Evolutionary conservation across 2,329 filamentous ascomycete species (phyloP).

Genomic region (Trichoderma polysporum): DNA sequence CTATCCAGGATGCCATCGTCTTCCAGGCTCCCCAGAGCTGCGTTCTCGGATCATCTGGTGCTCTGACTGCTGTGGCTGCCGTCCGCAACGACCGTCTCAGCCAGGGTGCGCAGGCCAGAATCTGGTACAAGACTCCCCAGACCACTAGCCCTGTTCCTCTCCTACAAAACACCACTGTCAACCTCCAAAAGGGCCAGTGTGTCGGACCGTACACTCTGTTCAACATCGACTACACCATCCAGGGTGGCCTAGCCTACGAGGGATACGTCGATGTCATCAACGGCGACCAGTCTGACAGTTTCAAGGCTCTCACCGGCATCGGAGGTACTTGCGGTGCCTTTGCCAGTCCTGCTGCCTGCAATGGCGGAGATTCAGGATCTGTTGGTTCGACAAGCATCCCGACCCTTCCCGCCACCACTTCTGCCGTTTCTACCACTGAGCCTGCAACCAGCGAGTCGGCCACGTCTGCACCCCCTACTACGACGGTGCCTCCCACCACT

Average conservation of each 20-base stretch:
- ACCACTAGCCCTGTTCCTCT: conserved; percentile 44
- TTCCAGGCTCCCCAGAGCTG: conserved; percentile 59
- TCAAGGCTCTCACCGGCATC: conserved; percentile 48
- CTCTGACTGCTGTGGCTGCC: conserved; percentile 46
- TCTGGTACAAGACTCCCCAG: conserved; percentile 46
- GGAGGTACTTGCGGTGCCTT: conserved; percentile 46
- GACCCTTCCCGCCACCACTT: conserved; percentile 21
- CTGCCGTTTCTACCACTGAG: conserved; percentile 1
- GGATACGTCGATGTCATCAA: conserved; percentile 48
- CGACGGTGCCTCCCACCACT: conserved; percentile 23
- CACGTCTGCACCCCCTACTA: conserved; percentile 13
- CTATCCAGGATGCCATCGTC: conserved; percentile 54
- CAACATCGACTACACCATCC: conserved; percentile 42
- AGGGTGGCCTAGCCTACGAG: conserved; percentile 46
- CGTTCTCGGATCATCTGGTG: conserved; percentile 43
- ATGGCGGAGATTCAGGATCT: conserved; percentile 24
- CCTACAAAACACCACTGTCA: conserved; percentile 39
- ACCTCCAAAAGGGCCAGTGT: conserved; percentile 45
- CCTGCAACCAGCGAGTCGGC: background rate
- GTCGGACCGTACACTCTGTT: conserved; percentile 52
- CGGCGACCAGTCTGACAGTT: conserved; percentile 45
- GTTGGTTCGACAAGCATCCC: conserved; percentile 22
- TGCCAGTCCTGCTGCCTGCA: conserved; percentile 35
- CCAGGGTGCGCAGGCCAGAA: conserved; percentile 41
- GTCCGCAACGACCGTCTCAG: conserved; percentile 49